Evolutionary conservation across 306 rosid genomes (phyloP), one percentile per base, ranked within the genome.

Genomic region (Ziziphus jujuba): DNA sequence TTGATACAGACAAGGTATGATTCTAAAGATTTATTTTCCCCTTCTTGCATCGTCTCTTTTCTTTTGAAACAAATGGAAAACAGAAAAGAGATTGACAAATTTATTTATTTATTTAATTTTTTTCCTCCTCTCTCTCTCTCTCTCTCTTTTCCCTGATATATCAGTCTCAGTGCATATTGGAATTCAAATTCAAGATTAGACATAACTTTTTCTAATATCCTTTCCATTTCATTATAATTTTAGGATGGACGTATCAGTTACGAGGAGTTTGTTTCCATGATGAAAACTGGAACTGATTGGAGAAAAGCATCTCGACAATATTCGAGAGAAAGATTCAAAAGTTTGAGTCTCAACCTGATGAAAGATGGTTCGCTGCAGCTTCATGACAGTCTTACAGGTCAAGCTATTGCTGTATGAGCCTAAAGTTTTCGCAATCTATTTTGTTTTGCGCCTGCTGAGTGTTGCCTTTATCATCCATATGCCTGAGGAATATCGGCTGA

Each of bases 261-360:
- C n/a, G 97, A 90, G 6, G 99, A 95, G 82, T 95, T 95, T 71
- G 85, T 90, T 44, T 95, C 95, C 12, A 95, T 95, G 99, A 95
- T 95, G 99, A 95, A 95, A 79, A 84, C 99, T 2, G 99, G 99
- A 74, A 95, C 99, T 0, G 99, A 95, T 74, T 95, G 99, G 99
- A 89, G 99, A 84, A 95, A 95, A 71, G 99, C 99, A 9, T 95
- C 99, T 16, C 82, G 99, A 60, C 99, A 95, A 79, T 95, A 95
- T 61, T 95, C 99, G 5, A 88, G 99, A 79, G 99, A 95, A 80
- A 84, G 99, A 79, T 95, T 95, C 89, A 90, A 95, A 84, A 95
- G 99, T 80, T 78, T 95, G 78, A 95, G 99, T 77, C 83, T 95
- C 33, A 95, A 90, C 71, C 82, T 95, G 69, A 90, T 95, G 97